phyloP scores from a whole-genome alignment of 2,329 filamentous ascomycete species.

The Boeremia exigua region DNA sequence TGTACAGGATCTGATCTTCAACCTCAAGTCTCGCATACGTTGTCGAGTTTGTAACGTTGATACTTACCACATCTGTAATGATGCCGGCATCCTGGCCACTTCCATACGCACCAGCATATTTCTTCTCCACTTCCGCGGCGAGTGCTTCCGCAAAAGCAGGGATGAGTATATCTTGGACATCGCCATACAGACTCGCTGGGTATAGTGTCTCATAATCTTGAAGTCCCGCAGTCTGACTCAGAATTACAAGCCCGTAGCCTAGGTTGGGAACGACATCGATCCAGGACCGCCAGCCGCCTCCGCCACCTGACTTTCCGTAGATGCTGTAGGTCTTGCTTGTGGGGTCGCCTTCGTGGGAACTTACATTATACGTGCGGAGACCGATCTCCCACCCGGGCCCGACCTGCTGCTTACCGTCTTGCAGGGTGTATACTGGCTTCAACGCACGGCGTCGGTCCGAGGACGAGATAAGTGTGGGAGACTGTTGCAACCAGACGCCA shows the following conservation, averaged over 20 bases:
- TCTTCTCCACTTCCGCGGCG: conserved; percentile 12
- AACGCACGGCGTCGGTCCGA: conserved; percentile 33
- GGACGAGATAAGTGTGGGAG: conserved; percentile 31
- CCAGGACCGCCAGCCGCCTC: conserved; percentile 41
- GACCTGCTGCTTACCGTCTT: conserved; percentile 37
- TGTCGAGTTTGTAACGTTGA: conserved; percentile 6
- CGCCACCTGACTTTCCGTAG: conserved; percentile 43
- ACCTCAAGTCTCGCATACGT: conserved; percentile 35
- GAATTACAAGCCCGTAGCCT: conserved; percentile 37
- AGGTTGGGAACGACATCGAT: conserved; percentile 40
- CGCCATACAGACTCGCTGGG: conserved; percentile 22
- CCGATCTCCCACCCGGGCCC: conserved; percentile 42
- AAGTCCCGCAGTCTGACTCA: conserved; percentile 27
- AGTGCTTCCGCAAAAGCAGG: conserved; percentile 36
- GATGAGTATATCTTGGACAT: conserved; percentile 31
- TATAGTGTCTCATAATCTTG: conserved; percentile 24
- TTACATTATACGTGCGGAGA: conserved; percentile 20
- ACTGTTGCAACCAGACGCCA: conserved; percentile 31
- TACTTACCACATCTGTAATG: conserved; percentile 23
- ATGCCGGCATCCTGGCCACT: conserved; percentile 27
- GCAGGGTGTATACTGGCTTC: conserved; percentile 28
- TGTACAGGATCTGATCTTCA: conserved; percentile 34
- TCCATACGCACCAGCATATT: conserved; percentile 34
- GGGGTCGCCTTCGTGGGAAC: conserved; percentile 4
- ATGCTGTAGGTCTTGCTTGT: conserved; percentile 30